phyloP scores from a whole-genome alignment of 345 rosid genomes.

The Bruguiera gymnorhiza region DNA sequence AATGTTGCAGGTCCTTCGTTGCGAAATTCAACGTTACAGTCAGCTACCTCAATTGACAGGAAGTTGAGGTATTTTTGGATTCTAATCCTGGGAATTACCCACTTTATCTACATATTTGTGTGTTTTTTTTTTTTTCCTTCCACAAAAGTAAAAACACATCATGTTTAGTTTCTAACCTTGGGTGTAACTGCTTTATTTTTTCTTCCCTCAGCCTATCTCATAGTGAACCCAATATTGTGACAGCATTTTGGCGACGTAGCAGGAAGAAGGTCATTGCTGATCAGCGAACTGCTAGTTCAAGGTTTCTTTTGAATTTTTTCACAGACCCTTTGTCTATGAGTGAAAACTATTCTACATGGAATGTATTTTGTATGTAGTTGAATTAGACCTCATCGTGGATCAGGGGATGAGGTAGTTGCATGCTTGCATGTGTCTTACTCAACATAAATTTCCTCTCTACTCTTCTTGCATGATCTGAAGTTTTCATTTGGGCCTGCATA shows the following conservation, averaged over 20 bases:
- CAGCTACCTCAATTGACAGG: conserved; percentile 52
- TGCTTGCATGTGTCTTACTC: no score
- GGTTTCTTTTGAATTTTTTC: conserved; percentile 48
- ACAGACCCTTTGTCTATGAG: not conserved
- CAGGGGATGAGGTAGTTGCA: no score
- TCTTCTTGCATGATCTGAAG: not conserved
- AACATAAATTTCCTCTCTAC: no score
- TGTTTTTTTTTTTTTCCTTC: conserved; percentile 2
- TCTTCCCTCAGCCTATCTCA: conserved; percentile 59
- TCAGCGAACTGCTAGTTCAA: conserved; percentile 92
- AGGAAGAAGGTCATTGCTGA: conserved; percentile 88
- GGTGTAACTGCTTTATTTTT: not conserved
- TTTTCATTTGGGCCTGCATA: not conserved
- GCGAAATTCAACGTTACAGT: conserved; percentile 62
- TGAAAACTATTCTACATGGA: not conserved
- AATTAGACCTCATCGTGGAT: no score
- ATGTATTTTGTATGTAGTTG: no score
- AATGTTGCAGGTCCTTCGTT: conserved; percentile 63
- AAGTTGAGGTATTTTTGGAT: conserved; percentile 58
- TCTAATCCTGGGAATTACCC: not conserved
- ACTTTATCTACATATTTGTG: not conserved
- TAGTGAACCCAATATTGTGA: conserved; percentile 91
- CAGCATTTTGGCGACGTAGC: conserved; percentile 80
- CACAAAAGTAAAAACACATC: not conserved
- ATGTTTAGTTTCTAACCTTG: no score